Evolutionary conservation across 1,284 basidiomycete genomes (phyloP).

Genomic region (Heterobasidion irregulare): DNA sequence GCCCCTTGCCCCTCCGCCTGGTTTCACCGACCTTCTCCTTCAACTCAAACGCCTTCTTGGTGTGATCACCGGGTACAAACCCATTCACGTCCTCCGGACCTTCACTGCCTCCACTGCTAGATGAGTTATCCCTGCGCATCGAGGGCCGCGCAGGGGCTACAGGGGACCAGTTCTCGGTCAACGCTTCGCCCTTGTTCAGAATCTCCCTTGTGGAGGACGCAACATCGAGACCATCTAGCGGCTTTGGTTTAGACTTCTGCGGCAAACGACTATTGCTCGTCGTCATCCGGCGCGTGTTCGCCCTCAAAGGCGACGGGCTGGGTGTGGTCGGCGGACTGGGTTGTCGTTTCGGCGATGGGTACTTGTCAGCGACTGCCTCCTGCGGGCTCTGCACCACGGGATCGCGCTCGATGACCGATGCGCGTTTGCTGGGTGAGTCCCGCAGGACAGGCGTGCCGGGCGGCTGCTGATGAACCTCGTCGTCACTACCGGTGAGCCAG

Average conservation of each 20-base stretch:
- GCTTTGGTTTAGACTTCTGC: conserved; percentile 1
- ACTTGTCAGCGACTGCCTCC: conserved; percentile 38
- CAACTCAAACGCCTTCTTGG: conserved; percentile 7
- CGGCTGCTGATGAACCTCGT: conserved; percentile 19
- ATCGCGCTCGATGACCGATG: conserved; percentile 52
- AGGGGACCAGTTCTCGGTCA: conserved; percentile 11
- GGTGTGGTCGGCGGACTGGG: conserved; percentile 14
- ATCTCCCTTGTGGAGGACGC: conserved; percentile 4
- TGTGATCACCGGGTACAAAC: conserved; percentile 14
- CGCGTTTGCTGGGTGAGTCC: conserved; percentile 61
- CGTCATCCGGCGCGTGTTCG: neutral
- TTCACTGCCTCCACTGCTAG: conserved; percentile 33
- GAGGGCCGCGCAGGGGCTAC: conserved; percentile 1
- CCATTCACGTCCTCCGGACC: conserved; percentile 50
- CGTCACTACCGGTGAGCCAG: conserved; percentile 66
- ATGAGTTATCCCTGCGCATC: conserved; percentile 29
- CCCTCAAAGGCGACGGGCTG: conserved; percentile 2
- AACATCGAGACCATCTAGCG: conserved; percentile 1
- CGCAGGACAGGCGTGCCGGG: conserved; percentile 39
- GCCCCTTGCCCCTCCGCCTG: conserved; percentile 28
- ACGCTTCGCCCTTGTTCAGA: neutral
- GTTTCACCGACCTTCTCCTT: conserved; percentile 13
- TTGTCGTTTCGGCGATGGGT: conserved; percentile 16
- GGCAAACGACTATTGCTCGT: neutral
- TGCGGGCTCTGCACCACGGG: conserved; percentile 33